Percentiles rank a stretch among this genome's conserved stretches.
phyloP scores from a whole-genome alignment of 352 stramenopile species.

The Phytopythium aichiense region DNA sequence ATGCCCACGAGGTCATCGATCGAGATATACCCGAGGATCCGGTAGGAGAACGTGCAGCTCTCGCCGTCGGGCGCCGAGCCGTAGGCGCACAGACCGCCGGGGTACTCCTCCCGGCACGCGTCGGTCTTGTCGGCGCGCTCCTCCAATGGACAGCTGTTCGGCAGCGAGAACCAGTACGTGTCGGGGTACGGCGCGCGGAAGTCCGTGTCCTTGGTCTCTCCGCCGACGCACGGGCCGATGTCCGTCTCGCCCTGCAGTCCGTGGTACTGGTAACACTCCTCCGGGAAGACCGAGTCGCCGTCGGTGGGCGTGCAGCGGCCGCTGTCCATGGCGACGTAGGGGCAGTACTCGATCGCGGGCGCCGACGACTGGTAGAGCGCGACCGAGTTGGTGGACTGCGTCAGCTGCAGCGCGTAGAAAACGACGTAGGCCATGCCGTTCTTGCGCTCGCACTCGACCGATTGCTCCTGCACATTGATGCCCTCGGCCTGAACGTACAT shows the following conservation, averaged over 20 bases:
- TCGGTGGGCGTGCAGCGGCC: slow-evolving; percentile 22
- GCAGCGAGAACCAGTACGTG: slow-evolving; percentile 50
- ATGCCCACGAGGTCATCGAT: slow-evolving; percentile 80
- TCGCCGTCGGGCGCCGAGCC: slow-evolving; percentile 51
- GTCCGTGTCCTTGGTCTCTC: slow-evolving; percentile 24
- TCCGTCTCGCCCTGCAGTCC: slow-evolving; percentile 18
- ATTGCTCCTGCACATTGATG: slow-evolving; percentile 29
- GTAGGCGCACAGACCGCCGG: slow-evolving; percentile 42
- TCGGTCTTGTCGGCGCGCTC: slow-evolving; percentile 40
- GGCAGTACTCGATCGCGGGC: slow-evolving; percentile 19
- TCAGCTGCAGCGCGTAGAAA: slow-evolving; percentile 34
- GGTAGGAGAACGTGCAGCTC: slow-evolving; percentile 69
- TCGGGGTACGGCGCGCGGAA: slow-evolving; percentile 39
- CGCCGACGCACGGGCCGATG: slow-evolving; percentile 27
- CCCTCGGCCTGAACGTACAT: slow-evolving; percentile 51
- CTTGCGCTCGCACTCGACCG: slow-evolving; percentile 22
- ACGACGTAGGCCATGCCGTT: slow-evolving; percentile 31
- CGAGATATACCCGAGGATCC: slow-evolving; percentile 58
- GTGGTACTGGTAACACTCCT: slow-evolving; percentile 25
- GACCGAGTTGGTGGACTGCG: slow-evolving; percentile 23
- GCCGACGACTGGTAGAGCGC: slow-evolving; percentile 17
- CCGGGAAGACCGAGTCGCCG: slow-evolving; percentile 17
- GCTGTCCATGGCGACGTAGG: slow-evolving; percentile 32
- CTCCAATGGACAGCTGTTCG: slow-evolving; percentile 39
- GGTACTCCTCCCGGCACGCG: slow-evolving; percentile 27